A percentile compares a stretch with the other conserved stretches of the same genome.
Conservation (phyloP, 1,139 yeast genomes). For the Debaryomycetaceae sp. region DNA sequence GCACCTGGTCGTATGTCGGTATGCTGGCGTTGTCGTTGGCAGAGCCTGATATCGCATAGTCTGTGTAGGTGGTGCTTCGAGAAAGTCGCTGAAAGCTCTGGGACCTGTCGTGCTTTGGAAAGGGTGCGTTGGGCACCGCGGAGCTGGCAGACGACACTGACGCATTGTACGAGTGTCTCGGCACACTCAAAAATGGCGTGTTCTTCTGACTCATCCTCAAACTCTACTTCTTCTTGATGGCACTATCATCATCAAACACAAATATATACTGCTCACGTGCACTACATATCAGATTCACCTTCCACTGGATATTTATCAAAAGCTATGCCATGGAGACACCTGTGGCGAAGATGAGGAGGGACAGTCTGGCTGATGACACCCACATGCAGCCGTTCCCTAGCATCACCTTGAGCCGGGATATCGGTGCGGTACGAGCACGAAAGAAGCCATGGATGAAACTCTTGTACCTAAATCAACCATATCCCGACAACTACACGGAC, state of each 20-base stretch:
- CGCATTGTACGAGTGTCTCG: slow-evolving; percentile 9
- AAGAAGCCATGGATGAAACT: slow-evolving; percentile 65
- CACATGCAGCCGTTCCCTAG: not conserved
- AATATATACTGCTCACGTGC: not conserved
- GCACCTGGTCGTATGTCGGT: slow-evolving; percentile 40
- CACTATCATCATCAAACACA: too few relatives aligned
- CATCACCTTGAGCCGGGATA: not conserved
- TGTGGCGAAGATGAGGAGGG: not conserved
- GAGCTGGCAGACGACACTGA: slow-evolving; percentile 10
- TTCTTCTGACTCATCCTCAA: not conserved
- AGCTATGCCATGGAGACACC: not conserved
- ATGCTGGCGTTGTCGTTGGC: slow-evolving; percentile 25
- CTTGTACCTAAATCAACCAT: slow-evolving; percentile 82
- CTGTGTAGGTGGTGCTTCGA: slow-evolving; percentile 24
- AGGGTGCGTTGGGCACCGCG: not conserved
- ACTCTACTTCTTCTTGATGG: too few relatives aligned
- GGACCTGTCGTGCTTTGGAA: slow-evolving; percentile 1
- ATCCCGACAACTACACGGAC: slow-evolving; percentile 91
- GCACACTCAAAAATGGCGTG: slow-evolving; percentile 3
- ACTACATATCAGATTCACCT: not conserved
- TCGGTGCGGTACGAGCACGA: not conserved
- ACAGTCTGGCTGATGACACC: not conserved
- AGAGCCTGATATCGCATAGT: slow-evolving; percentile 1
- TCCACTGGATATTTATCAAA: not conserved
- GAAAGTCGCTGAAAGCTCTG: slow-evolving; percentile 15